Percentiles rank a stretch among this genome's conserved stretches.
Conservation (phyloP, 2,329 filamentous ascomycete species). For the Colletotrichum aenigma region DNA sequence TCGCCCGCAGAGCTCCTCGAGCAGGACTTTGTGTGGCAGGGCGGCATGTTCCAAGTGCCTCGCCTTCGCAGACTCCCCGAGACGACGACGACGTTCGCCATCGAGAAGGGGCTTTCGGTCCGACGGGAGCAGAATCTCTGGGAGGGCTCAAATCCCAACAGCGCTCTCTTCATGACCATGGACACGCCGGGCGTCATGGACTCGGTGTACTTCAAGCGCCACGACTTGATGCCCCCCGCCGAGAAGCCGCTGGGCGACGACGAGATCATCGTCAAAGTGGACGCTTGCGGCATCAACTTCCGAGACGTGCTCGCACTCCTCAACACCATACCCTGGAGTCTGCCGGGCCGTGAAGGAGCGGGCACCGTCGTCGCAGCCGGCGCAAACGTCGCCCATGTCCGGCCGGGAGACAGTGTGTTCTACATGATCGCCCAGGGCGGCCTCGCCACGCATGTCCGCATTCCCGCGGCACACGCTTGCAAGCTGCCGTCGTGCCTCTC, state of each 20-base stretch:
- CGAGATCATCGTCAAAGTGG: background rate
- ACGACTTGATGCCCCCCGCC: background rate
- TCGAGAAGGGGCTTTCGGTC: background rate
- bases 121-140: background rate
- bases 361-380: background rate
- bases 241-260: background rate
- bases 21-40: background rate
- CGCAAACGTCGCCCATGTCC: background rate
- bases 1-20: background rate
- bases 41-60: background rate
- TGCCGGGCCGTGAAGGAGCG: background rate
- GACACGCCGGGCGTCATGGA: background rate
- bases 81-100: background rate
- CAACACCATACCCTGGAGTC: background rate
- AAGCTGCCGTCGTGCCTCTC: constrained; percentile 19
- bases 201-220: background rate
- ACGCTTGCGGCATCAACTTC: background rate
- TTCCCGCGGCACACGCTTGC: no score
- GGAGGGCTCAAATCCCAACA: background rate
- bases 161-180: background rate
- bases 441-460: background rate
- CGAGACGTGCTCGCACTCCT: background rate
- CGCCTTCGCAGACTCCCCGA: background rate
- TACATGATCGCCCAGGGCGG: background rate
- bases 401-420: background rate